Percentiles rank a stretch among this genome's conserved stretches.
phyloP scores from a whole-genome alignment of 768 basidiomycete species.

The Lactarius vividus region DNA sequence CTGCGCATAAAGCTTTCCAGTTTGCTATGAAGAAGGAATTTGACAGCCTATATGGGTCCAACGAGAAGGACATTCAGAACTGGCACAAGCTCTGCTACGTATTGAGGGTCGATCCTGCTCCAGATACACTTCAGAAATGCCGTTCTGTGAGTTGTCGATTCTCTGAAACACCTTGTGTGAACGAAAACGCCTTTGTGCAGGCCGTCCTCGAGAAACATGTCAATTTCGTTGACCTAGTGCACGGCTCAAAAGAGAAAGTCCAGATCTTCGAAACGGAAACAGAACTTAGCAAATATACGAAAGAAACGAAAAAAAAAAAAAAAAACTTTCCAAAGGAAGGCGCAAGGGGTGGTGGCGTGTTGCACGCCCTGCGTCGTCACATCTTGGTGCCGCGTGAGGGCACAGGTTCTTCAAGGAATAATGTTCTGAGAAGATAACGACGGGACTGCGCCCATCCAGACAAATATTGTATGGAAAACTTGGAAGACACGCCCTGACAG shows the following conservation, averaged over 20 bases:
- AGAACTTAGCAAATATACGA: conserved; percentile 13
- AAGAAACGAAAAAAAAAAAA: background rate
- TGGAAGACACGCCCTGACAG: no score
- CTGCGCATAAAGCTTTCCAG: conserved; percentile 5
- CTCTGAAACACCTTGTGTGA: background rate
- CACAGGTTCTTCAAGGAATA: background rate
- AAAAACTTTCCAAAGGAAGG: conserved; percentile 31
- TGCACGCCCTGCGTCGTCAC: conserved; percentile 32
- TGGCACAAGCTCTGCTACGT: conserved; percentile 25
- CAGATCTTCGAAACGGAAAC: background rate
- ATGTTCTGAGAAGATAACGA: background rate
- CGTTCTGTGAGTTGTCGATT: conserved; percentile 6
- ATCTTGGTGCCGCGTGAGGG: conserved; percentile 18
- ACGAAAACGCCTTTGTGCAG: background rate
- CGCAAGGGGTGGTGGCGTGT: conserved; percentile 33
- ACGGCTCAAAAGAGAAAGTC: conserved; percentile 5
- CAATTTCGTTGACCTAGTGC: conserved; percentile 24
- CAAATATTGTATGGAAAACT: background rate
- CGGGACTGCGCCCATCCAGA: background rate
- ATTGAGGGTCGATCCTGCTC: conserved; percentile 22
- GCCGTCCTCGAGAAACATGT: conserved; percentile 22
- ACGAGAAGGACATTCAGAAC: conserved; percentile 20
- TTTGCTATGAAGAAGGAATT: conserved; percentile 24
- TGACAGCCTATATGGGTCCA: conserved; percentile 27
- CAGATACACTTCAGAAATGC: conserved; percentile 1